Evolutionary conservation across 2,329 filamentous ascomycete species (phyloP).

Genomic region (Apiospora koreana): DNA sequence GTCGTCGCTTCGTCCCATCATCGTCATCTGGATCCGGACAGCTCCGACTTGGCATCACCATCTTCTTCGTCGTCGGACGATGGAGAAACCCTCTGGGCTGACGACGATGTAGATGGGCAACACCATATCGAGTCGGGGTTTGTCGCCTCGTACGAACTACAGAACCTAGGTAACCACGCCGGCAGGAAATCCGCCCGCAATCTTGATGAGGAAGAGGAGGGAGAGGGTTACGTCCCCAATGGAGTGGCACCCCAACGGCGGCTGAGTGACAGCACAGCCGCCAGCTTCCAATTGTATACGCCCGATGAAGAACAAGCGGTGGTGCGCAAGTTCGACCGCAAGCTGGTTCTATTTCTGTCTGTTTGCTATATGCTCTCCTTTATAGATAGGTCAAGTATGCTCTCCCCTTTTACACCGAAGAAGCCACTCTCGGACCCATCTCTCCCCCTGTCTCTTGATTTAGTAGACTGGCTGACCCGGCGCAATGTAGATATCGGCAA

Average conservation of each 20-base stretch:
- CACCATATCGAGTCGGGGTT: neutral
- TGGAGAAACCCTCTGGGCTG: neutral
- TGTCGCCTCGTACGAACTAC: conserved; percentile 15
- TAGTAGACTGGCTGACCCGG: neutral
- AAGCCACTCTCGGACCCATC: neutral
- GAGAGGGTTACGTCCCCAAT: neutral
- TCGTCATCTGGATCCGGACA: neutral
- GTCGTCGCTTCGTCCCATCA: neutral
- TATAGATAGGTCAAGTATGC: conserved; percentile 79
- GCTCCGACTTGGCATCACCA: neutral
- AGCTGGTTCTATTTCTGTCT: conserved; percentile 78
- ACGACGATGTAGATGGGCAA: neutral
- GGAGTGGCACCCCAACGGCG: conserved; percentile 15
- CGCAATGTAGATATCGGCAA: conserved; percentile 57
- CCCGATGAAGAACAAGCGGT: conserved; percentile 73
- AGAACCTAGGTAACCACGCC: neutral
- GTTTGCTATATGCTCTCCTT: conserved; percentile 84
- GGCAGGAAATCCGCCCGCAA: neutral
- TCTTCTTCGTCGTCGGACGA: neutral
- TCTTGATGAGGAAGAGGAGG: neutral
- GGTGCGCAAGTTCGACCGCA: conserved; percentile 73
- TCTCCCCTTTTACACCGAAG: neutral
- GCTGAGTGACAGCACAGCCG: conserved; percentile 22
- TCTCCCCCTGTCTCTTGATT: neutral
- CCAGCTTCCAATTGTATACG: conserved; percentile 41